Evolutionary conservation across 306 rosid species (phyloP).

Genomic region (Prunus campanulata): DNA sequence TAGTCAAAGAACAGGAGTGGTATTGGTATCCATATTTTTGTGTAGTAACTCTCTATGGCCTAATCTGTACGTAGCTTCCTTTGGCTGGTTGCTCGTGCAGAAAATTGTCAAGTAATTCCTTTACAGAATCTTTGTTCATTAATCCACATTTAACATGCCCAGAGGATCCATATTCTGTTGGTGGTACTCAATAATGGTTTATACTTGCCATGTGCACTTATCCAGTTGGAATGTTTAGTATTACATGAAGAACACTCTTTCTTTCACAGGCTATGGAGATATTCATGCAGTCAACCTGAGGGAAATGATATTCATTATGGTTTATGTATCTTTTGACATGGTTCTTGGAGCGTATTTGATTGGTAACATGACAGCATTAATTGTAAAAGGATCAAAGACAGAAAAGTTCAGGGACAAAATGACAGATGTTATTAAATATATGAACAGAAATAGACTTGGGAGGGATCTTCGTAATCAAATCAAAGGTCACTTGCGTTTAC

Average conservation of each 20-base stretch:
- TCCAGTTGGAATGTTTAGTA: constrained; percentile 15
- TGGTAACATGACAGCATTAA: constrained; percentile 98
- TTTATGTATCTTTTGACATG: constrained; percentile 91
- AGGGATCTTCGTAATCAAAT: constrained; percentile 84
- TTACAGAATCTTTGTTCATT: not conserved
- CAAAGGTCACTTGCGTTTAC: constrained; percentile 87
- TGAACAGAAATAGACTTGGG: constrained; percentile 88
- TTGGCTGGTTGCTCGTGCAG: not conserved
- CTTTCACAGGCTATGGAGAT: constrained; percentile 86
- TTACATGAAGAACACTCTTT: constrained; percentile 18
- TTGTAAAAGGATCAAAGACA: constrained; percentile 98
- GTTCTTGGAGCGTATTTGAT: constrained; percentile 95
- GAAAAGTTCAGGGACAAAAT: constrained; percentile 89
- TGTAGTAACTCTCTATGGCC: not conserved
- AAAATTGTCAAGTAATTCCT: not conserved
- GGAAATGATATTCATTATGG: constrained; percentile 96
- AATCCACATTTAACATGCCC: not conserved
- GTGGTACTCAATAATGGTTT: not conserved
- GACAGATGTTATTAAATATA: constrained; percentile 81
- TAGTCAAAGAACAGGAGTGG: not conserved
- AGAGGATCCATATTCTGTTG: not conserved
- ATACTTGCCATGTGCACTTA: not conserved
- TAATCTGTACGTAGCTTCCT: not conserved
- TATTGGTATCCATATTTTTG: not conserved
- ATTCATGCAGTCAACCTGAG: constrained; percentile 95